phyloP scores from a whole-genome alignment of 495 filamentous ascomycete species.

The Trichoderma parareesei region DNA sequence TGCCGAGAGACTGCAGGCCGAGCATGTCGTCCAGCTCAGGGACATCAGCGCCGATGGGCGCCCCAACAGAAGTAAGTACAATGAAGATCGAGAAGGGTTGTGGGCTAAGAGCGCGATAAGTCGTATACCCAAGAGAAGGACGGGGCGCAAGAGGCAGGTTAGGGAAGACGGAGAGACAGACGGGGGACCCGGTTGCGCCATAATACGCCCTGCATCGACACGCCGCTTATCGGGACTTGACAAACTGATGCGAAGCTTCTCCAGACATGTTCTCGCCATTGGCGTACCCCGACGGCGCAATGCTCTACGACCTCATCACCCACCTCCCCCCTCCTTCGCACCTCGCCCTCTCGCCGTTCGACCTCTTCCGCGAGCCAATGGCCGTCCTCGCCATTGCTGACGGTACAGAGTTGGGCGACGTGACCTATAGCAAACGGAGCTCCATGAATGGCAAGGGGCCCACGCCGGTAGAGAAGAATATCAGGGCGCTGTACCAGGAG shows the following conservation, averaged over 20 bases:
- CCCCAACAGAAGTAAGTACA: slow-evolving; percentile 72
- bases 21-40: slow-evolving; percentile 79
- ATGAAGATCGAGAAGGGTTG: neutral
- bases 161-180: neutral
- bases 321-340: slow-evolving; percentile 70
- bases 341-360: slow-evolving; percentile 72
- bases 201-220: slow-evolving; percentile 3
- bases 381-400: slow-evolving; percentile 74
- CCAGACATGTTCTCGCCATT: slow-evolving; percentile 92
- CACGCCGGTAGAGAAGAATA: slow-evolving; percentile 37
- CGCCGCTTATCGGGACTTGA: neutral
- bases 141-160: no score
- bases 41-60: slow-evolving; percentile 84
- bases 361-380: slow-evolving; percentile 72
- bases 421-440: slow-evolving; percentile 35
- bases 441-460: slow-evolving; percentile 33
- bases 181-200: neutral
- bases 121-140: no score
- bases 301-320: slow-evolving; percentile 84
- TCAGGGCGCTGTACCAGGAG: slow-evolving; percentile 51
- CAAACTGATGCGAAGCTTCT: slow-evolving; percentile 5
- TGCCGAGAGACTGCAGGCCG: slow-evolving; percentile 63
- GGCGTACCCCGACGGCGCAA: slow-evolving; percentile 79
- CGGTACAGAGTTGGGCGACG: slow-evolving; percentile 49
- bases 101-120: no score